Evolutionary conservation across 192 early-diverging fungal genomes (phyloP).

Genomic region (Haplosporangium gracile): DNA sequence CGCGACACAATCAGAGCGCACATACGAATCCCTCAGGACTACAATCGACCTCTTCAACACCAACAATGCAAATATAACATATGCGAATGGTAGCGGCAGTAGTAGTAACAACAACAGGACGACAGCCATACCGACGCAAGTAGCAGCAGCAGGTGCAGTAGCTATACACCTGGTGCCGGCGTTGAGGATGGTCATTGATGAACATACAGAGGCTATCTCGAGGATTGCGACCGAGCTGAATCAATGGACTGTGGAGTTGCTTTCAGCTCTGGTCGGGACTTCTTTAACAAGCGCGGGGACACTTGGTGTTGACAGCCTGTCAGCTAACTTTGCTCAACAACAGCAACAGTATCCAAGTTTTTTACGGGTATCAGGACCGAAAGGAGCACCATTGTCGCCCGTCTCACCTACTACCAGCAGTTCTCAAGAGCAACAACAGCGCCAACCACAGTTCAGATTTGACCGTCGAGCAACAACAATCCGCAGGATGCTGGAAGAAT

Average conservation of each 20-base stretch:
- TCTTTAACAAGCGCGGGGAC: neutral
- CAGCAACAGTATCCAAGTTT: neutral
- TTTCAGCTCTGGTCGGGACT: neutral
- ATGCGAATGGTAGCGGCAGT: too few relatives aligned
- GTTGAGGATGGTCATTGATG: neutral
- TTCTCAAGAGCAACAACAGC: neutral
- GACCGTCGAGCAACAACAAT: neutral
- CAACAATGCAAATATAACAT: neutral
- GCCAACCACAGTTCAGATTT: neutral
- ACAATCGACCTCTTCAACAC: neutral
- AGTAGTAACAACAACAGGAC: neutral
- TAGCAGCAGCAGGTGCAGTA: neutral
- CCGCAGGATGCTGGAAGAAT: neutral
- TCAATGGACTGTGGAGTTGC: neutral
- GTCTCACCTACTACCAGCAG: neutral
- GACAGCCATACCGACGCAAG: neutral
- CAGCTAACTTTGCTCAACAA: neutral
- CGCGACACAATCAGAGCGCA: neutral
- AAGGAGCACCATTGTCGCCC: neutral
- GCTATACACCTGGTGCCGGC: neutral
- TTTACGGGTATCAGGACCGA: neutral
- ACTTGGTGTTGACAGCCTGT: neutral
- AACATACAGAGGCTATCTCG: neutral
- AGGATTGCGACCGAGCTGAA: neutral
- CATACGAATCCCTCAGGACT: neutral